Base-by-base conservation (phyloP, 1,284 basidiomycete species). In the Microbotryum silenes-acaulis region DNA sequence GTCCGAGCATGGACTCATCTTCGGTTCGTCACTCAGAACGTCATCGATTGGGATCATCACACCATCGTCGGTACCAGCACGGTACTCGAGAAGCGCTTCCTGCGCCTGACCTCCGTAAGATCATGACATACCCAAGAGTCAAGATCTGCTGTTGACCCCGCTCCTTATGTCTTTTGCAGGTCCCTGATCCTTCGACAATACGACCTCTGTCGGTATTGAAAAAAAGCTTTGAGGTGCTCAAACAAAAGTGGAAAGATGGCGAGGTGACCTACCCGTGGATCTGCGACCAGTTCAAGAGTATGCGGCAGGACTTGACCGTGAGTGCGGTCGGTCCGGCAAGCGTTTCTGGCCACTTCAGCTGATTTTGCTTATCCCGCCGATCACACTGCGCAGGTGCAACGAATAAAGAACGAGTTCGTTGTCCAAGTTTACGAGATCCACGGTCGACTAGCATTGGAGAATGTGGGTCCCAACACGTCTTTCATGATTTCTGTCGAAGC, bases 361-460 rank as follows among this genome's bases (percentile, higher is more conserved):
- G 29, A 31, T 21, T 21, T n/a, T 51, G 51, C 51, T 51, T 25
- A 51, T 25, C 16, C 5, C 9, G 21, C 57, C 12, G 23, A 0
- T 63, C 62, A 57, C 62, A 52, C 56, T 42, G 20, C n/a, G 6
- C 71, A 96, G 92, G 93, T 98, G n/a, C 96, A 99, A 80, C 85
- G 94, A 44, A 97, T 99, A 74, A 97, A 97, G 80, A 98, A 97
- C 72, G 90, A 96, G 59, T 97, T 99, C 72, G 97, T 96, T 0
- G 92, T 94, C 44, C 83, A 87, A 75, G 94, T 97, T 14, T 99
- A 99, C 75, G 96, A 99, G 76, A 96, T 93, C 52, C 96, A 98
- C 77, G 96, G 91, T 27, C 85, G 96, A 31, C 96, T 98, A 79
- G 96, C 96, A 50, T 78, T 97, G 29, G 91, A 96, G 81, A 88